Base-by-base conservation (phyloP, 2,329 filamentous ascomycete genomes). In the Didymella exigua region DNA sequence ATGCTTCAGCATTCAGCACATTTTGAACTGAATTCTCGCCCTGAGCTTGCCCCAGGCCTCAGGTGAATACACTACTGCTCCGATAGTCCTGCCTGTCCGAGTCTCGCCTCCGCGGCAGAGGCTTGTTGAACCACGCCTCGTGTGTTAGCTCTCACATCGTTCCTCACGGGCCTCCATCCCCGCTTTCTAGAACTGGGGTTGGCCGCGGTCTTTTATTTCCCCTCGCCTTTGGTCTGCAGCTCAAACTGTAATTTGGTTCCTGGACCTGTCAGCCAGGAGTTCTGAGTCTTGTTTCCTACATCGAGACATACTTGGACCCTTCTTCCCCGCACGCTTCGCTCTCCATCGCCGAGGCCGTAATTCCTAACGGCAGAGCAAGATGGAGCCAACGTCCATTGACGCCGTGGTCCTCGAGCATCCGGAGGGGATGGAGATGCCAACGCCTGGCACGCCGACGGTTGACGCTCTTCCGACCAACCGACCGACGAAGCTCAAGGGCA, bases 401-500 rank as follows among this genome's bases (percentile, higher is more conserved):
- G 66, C 73, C 2, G 65, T 75, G 26, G 72, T 75, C 26, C 62
- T 72, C 59, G 68, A 74, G 60, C 65, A 71, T 18, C 52, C 66
- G 27, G 42, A 53, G 56, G 67, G 63, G n/a, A 49, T 61, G 51
- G 47, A 44, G 18, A 54, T 54, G 24, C 44, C 59, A 7, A 48
- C 55, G 37, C 58, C 62, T 19, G 52, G 41, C 40, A 58, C 59
- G 8, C 51, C 60, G 3, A 56, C 60, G 11, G 66, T 50, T 29
- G 70, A 73, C 24, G 61, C 70, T 26, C 69, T 70, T 9, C 63
- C 61, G 10, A 69, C 70, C 46, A 66, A 70, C 26, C 62, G 56
- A 46, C 79, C 78, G 23, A 91, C 78, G 23, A 91, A 88, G 75
- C 79, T 84, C 52, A 91, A 87, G 72, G 84, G 86, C 48, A 85